phyloP scores from a whole-genome alignment of 305 asterid genomes.

The Ruellia speciosa region DNA sequence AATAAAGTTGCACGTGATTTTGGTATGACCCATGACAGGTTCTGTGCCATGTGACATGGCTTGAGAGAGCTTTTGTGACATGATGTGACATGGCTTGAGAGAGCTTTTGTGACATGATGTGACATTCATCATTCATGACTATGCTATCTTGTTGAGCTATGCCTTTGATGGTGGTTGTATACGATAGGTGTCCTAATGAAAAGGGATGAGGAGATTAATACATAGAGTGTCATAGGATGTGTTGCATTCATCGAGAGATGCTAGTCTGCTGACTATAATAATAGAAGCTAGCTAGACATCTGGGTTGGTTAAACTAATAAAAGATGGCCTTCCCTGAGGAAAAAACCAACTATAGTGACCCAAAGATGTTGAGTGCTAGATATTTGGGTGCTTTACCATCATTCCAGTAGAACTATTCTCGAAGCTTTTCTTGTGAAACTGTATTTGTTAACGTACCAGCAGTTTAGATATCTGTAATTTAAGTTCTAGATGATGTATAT shows the following conservation, averaged over 20 bases:
- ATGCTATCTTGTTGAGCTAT: neutral
- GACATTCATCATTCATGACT: neutral
- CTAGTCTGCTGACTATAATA: conserved; percentile 8
- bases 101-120: neutral
- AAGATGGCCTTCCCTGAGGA: conserved; percentile 9
- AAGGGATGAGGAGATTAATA: neutral
- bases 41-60: neutral
- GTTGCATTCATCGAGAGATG: conserved; percentile 2
- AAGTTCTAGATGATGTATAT: neutral
- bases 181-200: conserved; percentile 4
- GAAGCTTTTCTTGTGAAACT: conserved; percentile 8
- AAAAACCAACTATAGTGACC: conserved; percentile 14
- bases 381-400: neutral
- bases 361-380: conserved; percentile 7
- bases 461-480: neutral
- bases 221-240: neutral
- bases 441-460: conserved; percentile 15
- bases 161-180: neutral
- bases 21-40: neutral
- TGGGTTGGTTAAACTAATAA: conserved; percentile 7
- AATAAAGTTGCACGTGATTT: neutral
- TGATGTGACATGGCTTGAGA: neutral
- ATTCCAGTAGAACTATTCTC: neutral
- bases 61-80: neutral
- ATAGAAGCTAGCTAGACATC: conserved; percentile 3